Evolutionary conservation across 2,329 filamentous ascomycete species (phyloP).

Genomic region (Cercospora brassicicola): DNA sequence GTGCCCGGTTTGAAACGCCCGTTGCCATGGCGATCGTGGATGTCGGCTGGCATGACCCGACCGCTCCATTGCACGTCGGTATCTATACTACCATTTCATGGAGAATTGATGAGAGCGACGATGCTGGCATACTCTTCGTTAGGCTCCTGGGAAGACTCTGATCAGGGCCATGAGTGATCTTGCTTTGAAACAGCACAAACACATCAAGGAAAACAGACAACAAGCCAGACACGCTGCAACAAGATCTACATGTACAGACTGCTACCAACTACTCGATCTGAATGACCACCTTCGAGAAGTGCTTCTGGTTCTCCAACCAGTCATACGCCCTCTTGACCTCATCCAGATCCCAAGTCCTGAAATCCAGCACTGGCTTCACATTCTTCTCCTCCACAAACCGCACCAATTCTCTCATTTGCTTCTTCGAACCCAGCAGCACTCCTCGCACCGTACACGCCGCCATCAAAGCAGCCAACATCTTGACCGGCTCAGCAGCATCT

Average conservation of each 20-base stretch:
- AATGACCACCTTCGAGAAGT: constrained; percentile 39
- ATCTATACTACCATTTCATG: background rate
- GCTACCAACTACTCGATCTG: constrained; percentile 8
- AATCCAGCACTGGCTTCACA: constrained; percentile 37
- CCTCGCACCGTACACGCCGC: constrained; percentile 25
- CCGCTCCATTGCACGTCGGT: background rate
- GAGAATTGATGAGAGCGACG: background rate
- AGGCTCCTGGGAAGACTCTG: no score
- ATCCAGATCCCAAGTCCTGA: constrained; percentile 40
- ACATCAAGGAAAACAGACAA: background rate
- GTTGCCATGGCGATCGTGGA: constrained; percentile 6
- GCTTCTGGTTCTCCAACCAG: constrained; percentile 29
- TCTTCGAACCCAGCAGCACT: constrained; percentile 22
- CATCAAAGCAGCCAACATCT: constrained; percentile 21
- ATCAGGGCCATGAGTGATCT: no score
- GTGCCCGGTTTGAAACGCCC: background rate
- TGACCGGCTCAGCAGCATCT: constrained; percentile 15
- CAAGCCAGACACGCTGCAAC: background rate
- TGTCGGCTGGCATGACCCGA: background rate
- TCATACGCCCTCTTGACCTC: constrained; percentile 35
- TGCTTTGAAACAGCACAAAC: background rate
- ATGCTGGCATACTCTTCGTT: background rate
- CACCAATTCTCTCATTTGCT: constrained; percentile 24
- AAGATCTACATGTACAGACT: background rate
- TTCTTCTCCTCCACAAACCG: constrained; percentile 25